Percentiles rank a stretch among this genome's conserved stretches.
Conservation (phyloP, 768 basidiomycete genomes). For the Cystobasidium tubakii region DNA sequence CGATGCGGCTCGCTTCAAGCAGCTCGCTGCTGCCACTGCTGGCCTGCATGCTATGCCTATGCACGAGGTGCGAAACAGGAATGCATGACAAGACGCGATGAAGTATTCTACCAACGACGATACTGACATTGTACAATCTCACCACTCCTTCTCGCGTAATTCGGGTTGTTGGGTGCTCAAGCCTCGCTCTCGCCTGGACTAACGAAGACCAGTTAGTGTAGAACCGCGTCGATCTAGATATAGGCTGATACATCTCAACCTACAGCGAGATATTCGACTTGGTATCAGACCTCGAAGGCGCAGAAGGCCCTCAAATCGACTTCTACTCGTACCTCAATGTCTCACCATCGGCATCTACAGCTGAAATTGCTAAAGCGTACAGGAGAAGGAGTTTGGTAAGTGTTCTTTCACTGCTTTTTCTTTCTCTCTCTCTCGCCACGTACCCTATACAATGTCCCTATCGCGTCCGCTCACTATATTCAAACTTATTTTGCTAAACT, state of each 20-base stretch:
- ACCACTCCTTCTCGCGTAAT: background rate
- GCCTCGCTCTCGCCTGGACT: constrained; percentile 21
- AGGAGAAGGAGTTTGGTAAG: constrained; percentile 61
- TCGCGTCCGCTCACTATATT: background rate
- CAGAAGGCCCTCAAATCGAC: constrained; percentile 72
- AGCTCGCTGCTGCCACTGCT: background rate
- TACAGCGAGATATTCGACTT: constrained; percentile 46
- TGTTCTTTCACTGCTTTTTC: background rate
- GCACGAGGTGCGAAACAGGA: background rate
- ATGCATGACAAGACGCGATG: background rate
- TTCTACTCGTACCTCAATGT: constrained; percentile 94
- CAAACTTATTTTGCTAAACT: constrained; percentile 56
- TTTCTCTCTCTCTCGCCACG: background rate
- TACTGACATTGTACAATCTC: too few relatives aligned
- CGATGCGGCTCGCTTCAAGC: background rate
- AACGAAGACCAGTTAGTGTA: constrained; percentile 28
- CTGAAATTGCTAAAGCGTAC: constrained; percentile 83
- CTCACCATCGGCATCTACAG: constrained; percentile 62
- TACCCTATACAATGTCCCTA: background rate
- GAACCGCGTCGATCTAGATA: background rate
- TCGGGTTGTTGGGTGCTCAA: background rate
- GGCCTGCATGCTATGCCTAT: background rate
- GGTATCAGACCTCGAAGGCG: constrained; percentile 43
- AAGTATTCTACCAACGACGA: background rate
- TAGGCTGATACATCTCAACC: too few relatives aligned